Evolutionary conservation across 192 early-diverging fungal species (phyloP), one percentile per base, ranked within the genome.

Genomic region (Tieghemiomyces parasiticus): DNA sequence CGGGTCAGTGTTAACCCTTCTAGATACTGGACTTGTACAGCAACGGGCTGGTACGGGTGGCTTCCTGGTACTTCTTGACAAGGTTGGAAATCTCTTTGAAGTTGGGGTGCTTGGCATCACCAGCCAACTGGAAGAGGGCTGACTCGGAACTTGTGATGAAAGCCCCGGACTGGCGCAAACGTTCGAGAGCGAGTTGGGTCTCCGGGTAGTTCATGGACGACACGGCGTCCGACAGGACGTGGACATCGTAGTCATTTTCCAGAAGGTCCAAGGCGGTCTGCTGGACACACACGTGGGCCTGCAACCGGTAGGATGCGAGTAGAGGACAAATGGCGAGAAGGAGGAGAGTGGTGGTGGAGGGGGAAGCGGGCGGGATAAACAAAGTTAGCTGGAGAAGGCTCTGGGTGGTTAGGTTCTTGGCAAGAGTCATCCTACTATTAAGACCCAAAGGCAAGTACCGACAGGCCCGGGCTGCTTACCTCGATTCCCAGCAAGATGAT

Each of bases 211-310:
- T 87, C 67, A 83, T 82, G 30, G 91, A 94, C 22, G 90, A 93
- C 19, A 98, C 87, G 32, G 89, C 95, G 68, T 96, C 93, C 0
- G 87, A 81, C 58, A 96, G 67, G n/a, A 98, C 86, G 63, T 89
- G 85, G 46, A 94, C 92, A 59, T 88, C 79, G 61, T 79, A 81
- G 54, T 85, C 71, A 28, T 77, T 67, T 30, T 88, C 83, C 44
- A 92, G 61, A 28, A 98, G 64, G 49, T 96, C 95, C 67, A 98
- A 72, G 25, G 90, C 86, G 14, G 95, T 96, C 71, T 98, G 95
- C 38, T 91, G 61, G 4, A 98, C 85, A 65, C 95, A 98, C 4
- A 98, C 93, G 65, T 98, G 95, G 16, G 89, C 78, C n/a, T n/a
- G n/a, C n/a, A n/a, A n/a, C n/a, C n/a, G n/a, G n/a, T n/a, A n/a